phyloP scores from a whole-genome alignment of 106 monocot species.

The Cymbidium sinense region DNA sequence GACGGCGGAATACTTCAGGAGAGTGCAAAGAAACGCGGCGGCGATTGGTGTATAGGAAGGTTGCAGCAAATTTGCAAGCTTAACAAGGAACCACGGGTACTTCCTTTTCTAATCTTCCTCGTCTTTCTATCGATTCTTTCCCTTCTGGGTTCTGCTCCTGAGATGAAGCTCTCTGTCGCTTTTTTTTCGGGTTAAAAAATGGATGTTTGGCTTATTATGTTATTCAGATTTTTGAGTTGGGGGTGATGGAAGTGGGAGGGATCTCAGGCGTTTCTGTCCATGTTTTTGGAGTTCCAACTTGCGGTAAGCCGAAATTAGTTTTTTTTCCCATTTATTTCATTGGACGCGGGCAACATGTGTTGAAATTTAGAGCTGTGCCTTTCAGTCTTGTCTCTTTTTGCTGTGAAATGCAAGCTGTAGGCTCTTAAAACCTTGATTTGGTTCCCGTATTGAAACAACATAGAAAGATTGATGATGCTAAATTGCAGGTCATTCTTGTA shows the following conservation, averaged over 20 bases:
- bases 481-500: not conserved
- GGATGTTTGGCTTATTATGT: not conserved
- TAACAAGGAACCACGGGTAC: too few relatives aligned
- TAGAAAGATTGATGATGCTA: not conserved
- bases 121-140: too few relatives aligned
- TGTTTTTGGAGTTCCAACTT: not conserved
- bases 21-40: too few relatives aligned
- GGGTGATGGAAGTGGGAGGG: not conserved
- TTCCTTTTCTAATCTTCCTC: too few relatives aligned
- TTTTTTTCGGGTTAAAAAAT: too few relatives aligned
- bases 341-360: not conserved
- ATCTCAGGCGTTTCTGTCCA: not conserved
- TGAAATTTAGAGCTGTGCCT: not conserved
- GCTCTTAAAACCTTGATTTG: not conserved
- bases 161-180: too few relatives aligned
- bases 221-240: not conserved
- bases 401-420: not conserved
- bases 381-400: not conserved
- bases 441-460: not conserved
- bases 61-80: too few relatives aligned
- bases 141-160: too few relatives aligned
- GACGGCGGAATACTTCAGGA: too few relatives aligned
- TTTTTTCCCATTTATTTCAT: not conserved
- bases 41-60: too few relatives aligned
- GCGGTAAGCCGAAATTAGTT: not conserved